Conservation (phyloP, 768 basidiomycete species). For the Fistulinella prunicolor region DNA sequence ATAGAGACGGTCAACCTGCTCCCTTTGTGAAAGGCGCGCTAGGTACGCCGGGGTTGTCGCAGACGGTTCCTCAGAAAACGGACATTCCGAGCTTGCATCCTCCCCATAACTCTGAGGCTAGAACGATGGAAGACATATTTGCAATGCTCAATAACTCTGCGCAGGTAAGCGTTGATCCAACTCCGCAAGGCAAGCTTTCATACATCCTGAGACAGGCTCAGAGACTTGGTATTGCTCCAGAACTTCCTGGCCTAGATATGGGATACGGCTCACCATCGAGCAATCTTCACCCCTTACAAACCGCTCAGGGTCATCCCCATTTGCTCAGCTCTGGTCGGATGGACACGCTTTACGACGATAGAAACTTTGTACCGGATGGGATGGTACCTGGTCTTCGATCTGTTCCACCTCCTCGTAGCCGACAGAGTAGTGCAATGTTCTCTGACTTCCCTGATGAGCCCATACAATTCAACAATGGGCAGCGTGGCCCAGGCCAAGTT, state of each 20-base stretch:
- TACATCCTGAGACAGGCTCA: constrained; percentile 24
- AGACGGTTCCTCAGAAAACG: constrained; percentile 46
- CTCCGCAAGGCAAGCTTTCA: constrained; percentile 2
- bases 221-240: constrained; percentile 23
- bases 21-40: constrained; percentile 38
- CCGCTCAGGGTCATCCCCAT: constrained; percentile 41
- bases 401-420: constrained; percentile 56
- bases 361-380: constrained; percentile 78
- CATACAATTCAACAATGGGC: constrained; percentile 56
- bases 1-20: constrained; percentile 38
- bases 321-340: constrained; percentile 45
- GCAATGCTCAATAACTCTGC: constrained; percentile 76
- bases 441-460: constrained; percentile 64
- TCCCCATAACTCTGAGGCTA: constrained; percentile 44
- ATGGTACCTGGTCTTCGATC: constrained; percentile 83
- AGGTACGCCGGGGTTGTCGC: constrained; percentile 41
- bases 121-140: constrained; percentile 77
- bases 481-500: constrained; percentile 56
- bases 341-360: constrained; percentile 72
- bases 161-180: constrained; percentile 49
- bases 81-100: constrained; percentile 39
- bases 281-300: constrained; percentile 40
- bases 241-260: constrained; percentile 23
- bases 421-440: constrained; percentile 53
- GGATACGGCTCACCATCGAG: constrained; percentile 23